A percentile compares a stretch with the other conserved stretches of the same genome.
Conservation (phyloP, 257 asterid species). For the Penstemon eatonii region DNA sequence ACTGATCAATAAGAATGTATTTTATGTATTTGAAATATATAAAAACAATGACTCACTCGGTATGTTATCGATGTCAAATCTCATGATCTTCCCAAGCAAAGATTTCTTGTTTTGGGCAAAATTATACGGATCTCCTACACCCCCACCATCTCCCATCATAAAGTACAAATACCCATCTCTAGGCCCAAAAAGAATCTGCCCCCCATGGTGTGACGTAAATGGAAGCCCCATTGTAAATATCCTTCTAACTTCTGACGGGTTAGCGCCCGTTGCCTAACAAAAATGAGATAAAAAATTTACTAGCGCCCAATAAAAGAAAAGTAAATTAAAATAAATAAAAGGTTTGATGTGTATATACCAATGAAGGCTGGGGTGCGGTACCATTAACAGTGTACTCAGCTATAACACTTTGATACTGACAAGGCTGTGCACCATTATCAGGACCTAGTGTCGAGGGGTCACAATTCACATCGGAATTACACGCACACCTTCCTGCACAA, state of each 20-base stretch:
- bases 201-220: slow-evolving; percentile 69
- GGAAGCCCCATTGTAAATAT: slow-evolving; percentile 97
- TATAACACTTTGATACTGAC: slow-evolving; percentile 71
- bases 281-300: slow-evolving; percentile 7
- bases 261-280: slow-evolving; percentile 62
- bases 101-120: slow-evolving; percentile 94
- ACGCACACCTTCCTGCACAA: slow-evolving; percentile 84
- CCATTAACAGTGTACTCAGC: slow-evolving; percentile 79
- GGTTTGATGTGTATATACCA: slow-evolving; percentile 37
- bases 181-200: slow-evolving; percentile 95
- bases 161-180: slow-evolving; percentile 83
- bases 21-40: neutral
- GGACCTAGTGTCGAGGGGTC: slow-evolving; percentile 62
- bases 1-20: neutral
- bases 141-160: slow-evolving; percentile 98
- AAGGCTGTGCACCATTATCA: slow-evolving; percentile 71
- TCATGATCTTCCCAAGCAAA: slow-evolving; percentile 89
- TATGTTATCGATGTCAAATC: slow-evolving; percentile 74
- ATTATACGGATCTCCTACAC: slow-evolving; percentile 67
- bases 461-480: slow-evolving; percentile 69
- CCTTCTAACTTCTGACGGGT: slow-evolving; percentile 71
- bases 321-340: neutral
- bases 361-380: slow-evolving; percentile 51
- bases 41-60: slow-evolving; percentile 59
- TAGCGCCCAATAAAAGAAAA: slow-evolving; percentile 6